A percentile compares a stretch with the other conserved stretches of the same genome.
These are phyloP conservation scores for Auriscalpium vulgare DNA, from an alignment of 768 basidiomycete genomes.

Conservation along the genomic window DNA sequence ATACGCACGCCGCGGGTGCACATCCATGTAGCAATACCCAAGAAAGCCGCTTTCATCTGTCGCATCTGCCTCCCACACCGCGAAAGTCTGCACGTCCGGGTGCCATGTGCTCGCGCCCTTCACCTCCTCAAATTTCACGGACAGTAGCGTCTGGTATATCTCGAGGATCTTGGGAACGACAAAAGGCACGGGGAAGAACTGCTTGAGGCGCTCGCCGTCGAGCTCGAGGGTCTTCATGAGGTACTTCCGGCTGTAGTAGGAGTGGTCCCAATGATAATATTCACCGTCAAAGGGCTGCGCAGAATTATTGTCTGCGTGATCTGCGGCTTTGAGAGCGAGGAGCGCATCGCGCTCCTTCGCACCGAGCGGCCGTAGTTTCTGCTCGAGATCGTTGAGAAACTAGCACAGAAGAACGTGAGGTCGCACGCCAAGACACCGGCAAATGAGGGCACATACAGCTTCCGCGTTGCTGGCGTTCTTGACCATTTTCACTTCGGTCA, in stretches of 20 bases:
- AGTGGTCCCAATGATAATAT: constrained; percentile 78
- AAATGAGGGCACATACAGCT: not conserved
- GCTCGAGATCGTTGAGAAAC: constrained; percentile 75
- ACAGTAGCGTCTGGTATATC: constrained; percentile 81
- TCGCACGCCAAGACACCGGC: not conserved
- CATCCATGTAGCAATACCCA: constrained; percentile 82
- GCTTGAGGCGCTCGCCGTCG: constrained; percentile 75
- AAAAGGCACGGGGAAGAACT: constrained; percentile 81
- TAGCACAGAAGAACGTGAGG: constrained; percentile 20
- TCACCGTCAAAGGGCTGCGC: constrained; percentile 54
- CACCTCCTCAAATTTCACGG: constrained; percentile 54
- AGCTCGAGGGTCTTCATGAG: constrained; percentile 59
- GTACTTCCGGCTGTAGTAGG: constrained; percentile 61
- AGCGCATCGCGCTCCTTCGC: constrained; percentile 60
- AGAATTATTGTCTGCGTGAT: constrained; percentile 46
- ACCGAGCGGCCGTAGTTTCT: constrained; percentile 67
- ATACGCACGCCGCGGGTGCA: constrained; percentile 69
- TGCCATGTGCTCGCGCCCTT: constrained; percentile 69
- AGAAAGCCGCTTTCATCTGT: constrained; percentile 65
- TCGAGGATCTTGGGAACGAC: constrained; percentile 77
- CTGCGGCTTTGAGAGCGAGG: constrained; percentile 67
- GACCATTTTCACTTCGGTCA: constrained; percentile 83
- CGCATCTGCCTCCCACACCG: constrained; percentile 78
- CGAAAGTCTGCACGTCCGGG: constrained; percentile 78
- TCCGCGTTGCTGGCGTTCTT: constrained; percentile 57